Percentiles rank a stretch among this genome's conserved stretches.
These are phyloP conservation scores for Odontarrhena argentea DNA, from an alignment of 345 rosid species.

Conservation along the genomic window DNA sequence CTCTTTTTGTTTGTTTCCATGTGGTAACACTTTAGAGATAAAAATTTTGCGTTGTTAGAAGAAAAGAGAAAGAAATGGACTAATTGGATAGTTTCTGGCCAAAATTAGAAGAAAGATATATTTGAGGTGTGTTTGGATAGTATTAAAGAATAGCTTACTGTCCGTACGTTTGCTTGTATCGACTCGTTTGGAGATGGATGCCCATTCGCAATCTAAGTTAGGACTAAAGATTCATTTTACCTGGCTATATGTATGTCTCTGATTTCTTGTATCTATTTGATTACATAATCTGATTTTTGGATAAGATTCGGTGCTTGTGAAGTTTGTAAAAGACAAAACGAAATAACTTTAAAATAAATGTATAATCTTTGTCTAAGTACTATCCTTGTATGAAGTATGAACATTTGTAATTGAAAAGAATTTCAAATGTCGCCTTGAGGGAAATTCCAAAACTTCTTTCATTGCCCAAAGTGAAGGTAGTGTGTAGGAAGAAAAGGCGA, in stretches of 20 bases:
- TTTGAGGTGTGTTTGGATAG: not conserved
- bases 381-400: too few species aligned
- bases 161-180: constrained; percentile 27
- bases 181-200: constrained; percentile 34
- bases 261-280: constrained; percentile 25
- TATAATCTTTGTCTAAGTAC: too few species aligned
- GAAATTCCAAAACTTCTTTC: too few species aligned
- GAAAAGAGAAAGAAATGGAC: not conserved
- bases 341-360: not conserved
- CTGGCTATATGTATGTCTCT: not conserved
- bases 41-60: constrained; percentile 10
- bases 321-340: constrained; percentile 31
- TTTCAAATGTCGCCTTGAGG: too few species aligned
- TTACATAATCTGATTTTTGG: constrained; percentile 18
- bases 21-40: constrained; percentile 1
- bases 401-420: too few species aligned
- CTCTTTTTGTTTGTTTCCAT: constrained; percentile 25
- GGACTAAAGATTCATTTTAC: constrained; percentile 30
- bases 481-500: too few species aligned
- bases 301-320: constrained; percentile 38
- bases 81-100: not conserved
- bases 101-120: not conserved
- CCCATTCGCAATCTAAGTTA: constrained; percentile 42
- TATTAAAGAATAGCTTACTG: not conserved
- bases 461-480: too few species aligned